Evolutionary conservation across 139 green algal genomes (phyloP).

Genomic region (Bryopsis sp.): DNA sequence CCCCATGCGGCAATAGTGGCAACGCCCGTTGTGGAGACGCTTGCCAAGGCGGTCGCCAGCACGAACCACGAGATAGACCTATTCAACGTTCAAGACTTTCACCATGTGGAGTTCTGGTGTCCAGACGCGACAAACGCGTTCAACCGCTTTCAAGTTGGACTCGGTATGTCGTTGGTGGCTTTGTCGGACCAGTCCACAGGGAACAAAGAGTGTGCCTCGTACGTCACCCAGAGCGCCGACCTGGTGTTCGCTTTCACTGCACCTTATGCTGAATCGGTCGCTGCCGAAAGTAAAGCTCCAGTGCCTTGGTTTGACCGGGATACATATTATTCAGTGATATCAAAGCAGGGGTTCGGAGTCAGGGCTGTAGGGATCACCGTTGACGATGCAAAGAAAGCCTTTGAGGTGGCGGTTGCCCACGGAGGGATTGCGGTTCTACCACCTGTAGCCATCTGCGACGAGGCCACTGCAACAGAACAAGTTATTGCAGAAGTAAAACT

Average conservation of each 20-base stretch:
- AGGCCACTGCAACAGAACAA: constrained; percentile 20
- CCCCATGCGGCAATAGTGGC: too few relatives aligned
- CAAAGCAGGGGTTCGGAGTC: background rate
- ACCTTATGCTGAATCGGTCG: constrained; percentile 51
- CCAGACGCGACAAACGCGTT: constrained; percentile 77
- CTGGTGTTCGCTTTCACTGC: constrained; percentile 90
- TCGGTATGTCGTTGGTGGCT: constrained; percentile 83
- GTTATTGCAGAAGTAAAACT: constrained; percentile 71
- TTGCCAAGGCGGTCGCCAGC: constrained; percentile 47
- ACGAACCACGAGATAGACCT: constrained; percentile 62
- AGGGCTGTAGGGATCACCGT: constrained; percentile 47
- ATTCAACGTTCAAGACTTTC: constrained; percentile 74
- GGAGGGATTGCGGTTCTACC: constrained; percentile 52
- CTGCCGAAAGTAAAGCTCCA: background rate
- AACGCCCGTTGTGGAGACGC: too few relatives aligned
- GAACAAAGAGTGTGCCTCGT: constrained; percentile 74
- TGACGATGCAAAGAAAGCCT: constrained; percentile 67
- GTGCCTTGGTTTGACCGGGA: background rate
- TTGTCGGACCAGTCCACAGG: constrained; percentile 82
- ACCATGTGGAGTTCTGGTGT: constrained; percentile 92
- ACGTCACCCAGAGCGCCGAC: constrained; percentile 75
- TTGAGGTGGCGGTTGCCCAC: constrained; percentile 44
- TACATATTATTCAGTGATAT: background rate
- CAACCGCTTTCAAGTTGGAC: constrained; percentile 71
- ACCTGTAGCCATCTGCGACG: constrained; percentile 45